Evolutionary conservation across 345 rosid genomes (phyloP), one percentile per base, ranked within the genome.

Genomic region (Populus ilicifolia): DNA sequence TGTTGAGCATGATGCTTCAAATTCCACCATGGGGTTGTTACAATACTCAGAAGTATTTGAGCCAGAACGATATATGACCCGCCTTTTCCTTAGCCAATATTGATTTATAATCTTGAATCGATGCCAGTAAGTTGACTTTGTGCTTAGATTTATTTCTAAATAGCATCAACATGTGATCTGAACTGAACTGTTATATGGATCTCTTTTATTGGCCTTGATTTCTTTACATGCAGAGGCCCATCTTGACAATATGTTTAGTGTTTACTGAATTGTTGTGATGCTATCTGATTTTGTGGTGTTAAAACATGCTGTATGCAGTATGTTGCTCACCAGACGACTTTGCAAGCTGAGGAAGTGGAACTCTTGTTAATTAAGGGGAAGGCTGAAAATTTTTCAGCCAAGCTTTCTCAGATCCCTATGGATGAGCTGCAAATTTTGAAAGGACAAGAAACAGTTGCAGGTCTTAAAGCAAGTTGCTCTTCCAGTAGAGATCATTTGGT

Each of bases 371-470:
- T 76, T 21, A 72, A 72, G n/a, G 72, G 81, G 76, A 46, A 56
- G 67, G 69, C 69, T 30, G 77, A 68, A 43, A 73, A 80, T 76
- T 36, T 72, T 52, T 67, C 80, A 38, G 54, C 75, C 46, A 70
- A 72, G 70, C 79, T 69, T 75, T 83, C 82, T 69, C 78, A 84
- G 62, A 72, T 67, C 67, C 80, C 76, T 4, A 81, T 67, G 78
- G 83, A 74, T 38, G 80, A 77, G 76, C 83, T 88, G 83, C 89
- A 84, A 79, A 82, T 80, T 85, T 82, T 93, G 80, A 88, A 86
- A 76, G 88, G 80, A 74, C 83, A 88, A 71, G 93, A 89, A 72
- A 87, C 89, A 72, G 70, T 88, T 75, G 83, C 84, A 16, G 81
- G 81, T 75, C 76, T 87, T 56, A 75, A 74, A 36, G 83, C 74